Conservation (phyloP, 1,139 yeast species). For the Geotrichum siamense region DNA sequence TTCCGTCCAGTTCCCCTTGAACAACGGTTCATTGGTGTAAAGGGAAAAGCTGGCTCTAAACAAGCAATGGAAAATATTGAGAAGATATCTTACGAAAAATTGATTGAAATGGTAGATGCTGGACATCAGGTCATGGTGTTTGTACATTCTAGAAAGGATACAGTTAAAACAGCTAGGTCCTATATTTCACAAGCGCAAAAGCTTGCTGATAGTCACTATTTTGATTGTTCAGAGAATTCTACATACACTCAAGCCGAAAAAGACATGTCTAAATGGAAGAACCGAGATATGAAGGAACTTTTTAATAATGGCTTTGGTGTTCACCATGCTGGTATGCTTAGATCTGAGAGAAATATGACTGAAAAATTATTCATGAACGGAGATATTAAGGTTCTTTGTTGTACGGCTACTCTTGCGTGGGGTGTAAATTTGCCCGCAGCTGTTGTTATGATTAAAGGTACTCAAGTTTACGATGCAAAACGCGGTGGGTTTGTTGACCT, state of each 20-base stretch:
- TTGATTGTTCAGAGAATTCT: conserved; percentile 53
- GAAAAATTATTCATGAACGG: conserved; percentile 85
- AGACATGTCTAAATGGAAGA: conserved; percentile 70
- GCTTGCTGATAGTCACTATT: conserved; percentile 45
- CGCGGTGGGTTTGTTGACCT: conserved; percentile 91
- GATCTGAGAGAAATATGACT: conserved; percentile 83
- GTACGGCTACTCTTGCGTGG: conserved; percentile 99
- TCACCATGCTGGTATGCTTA: conserved; percentile 96
- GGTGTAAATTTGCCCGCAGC: conserved; percentile 99
- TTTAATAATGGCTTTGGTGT: conserved; percentile 81
- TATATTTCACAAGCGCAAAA: conserved; percentile 64
- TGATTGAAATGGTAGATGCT: conserved; percentile 54
- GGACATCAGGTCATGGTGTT: conserved; percentile 95
- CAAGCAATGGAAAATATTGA: conserved; percentile 75
- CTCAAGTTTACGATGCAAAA: conserved; percentile 90
- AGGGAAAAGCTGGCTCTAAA: conserved; percentile 72
- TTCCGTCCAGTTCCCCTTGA: conserved; percentile 92
- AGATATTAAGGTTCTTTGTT: conserved; percentile 80
- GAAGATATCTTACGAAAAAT: conserved; percentile 66
- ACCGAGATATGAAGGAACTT: conserved; percentile 72
- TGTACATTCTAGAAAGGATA: conserved; percentile 92
- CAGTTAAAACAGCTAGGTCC: conserved; percentile 71
- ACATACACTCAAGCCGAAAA: conserved; percentile 45
- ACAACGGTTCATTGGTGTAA: conserved; percentile 80
- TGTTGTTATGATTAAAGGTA: conserved; percentile 91